Conservation (phyloP, 352 stramenopile species). For the Phytopythium litorale region DNA sequence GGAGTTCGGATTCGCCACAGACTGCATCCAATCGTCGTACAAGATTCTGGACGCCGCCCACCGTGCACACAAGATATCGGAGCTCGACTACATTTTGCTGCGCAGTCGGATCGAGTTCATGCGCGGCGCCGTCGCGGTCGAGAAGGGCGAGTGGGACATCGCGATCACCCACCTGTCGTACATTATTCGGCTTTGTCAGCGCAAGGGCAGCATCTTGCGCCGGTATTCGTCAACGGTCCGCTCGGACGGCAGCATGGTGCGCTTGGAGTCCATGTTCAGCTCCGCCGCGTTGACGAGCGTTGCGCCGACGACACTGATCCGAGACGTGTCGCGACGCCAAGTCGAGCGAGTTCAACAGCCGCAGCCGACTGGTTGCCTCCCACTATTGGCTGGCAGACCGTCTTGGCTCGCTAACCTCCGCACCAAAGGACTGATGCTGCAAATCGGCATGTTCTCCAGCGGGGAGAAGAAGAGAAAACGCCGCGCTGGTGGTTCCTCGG, state of each 20-base stretch:
- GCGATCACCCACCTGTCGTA: slow-evolving; percentile 63
- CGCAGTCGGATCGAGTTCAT: slow-evolving; percentile 75
- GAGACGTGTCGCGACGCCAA: not conserved
- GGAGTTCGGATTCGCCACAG: slow-evolving; percentile 61
- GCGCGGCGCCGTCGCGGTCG: slow-evolving; percentile 56
- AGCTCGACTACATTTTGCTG: slow-evolving; percentile 57
- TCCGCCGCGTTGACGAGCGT: slow-evolving; percentile 24
- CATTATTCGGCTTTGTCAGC: slow-evolving; percentile 57
- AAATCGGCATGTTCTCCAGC: slow-evolving; percentile 10
- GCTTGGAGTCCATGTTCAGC: slow-evolving; percentile 21
- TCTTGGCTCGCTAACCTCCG: slow-evolving; percentile 7
- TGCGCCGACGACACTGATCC: not conserved
- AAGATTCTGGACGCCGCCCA: slow-evolving; percentile 54
- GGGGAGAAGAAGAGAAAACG: not conserved
- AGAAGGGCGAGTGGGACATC: slow-evolving; percentile 64
- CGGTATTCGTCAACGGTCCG: slow-evolving; percentile 49
- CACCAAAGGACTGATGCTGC: slow-evolving; percentile 13
- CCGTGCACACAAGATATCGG: slow-evolving; percentile 35
- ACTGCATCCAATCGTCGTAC: slow-evolving; percentile 74
- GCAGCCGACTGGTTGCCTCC: not conserved
- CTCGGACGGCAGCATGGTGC: slow-evolving; percentile 11
- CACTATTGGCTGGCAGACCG: not conserved
- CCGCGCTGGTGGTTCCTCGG: not conserved
- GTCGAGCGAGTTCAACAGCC: not conserved
- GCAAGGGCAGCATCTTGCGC: slow-evolving; percentile 53